Base-by-base conservation (phyloP, 176 grass and related monocot species). In the bread wheat (Triticum aestivum) region DNA sequence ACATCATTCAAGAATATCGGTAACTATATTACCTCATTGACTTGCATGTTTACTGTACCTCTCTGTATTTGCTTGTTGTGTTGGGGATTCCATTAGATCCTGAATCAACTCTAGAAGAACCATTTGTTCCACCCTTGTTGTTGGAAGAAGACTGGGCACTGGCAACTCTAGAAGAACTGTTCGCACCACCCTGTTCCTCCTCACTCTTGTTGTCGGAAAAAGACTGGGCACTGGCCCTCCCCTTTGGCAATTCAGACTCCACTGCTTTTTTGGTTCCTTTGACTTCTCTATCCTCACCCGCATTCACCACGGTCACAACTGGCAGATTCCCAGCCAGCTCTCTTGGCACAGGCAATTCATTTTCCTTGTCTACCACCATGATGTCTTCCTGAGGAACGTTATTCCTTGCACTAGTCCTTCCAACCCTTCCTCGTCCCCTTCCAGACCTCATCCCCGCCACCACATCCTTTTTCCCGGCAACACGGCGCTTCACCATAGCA, bases 51-150 rank as follows among this genome's bases (percentile, higher is more conserved):
- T 47, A 44, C 49, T 65, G n/a, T 85, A 95, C 90, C 93, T 92
- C 93, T 64, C 69, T 83, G 71, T 89, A 92, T 81, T 92, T 92
- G 84, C 81, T 89, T 71, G 86, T 92, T 71, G 90, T 70, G 52
- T 95, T 92, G 82, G 93, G 90, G 23, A 90, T 90, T 52, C 93
- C 93, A 69, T 75, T 87, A 42, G 61, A 51, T 65, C 67, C 90
- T 63, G 79, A 82, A 75, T 80, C 73, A 17, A 86, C 64, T 84
- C 6, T 84, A 87, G 86, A 86, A 82, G 86, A 87, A 75, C 80
- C 86, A n/a, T 34, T 21, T 7, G 7, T 39, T 29, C 51, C 82
- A 38, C 63, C 56, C 33, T 86, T 65, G 1, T 47, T 82, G 35
- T 59, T 61, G 66, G 64, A 75, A 90, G 47, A 38, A 86, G 44